These are phyloP conservation scores for Plectosphaerella plurivora DNA, from an alignment of 2,329 filamentous ascomycete genomes.

Conservation along the genomic window DNA sequence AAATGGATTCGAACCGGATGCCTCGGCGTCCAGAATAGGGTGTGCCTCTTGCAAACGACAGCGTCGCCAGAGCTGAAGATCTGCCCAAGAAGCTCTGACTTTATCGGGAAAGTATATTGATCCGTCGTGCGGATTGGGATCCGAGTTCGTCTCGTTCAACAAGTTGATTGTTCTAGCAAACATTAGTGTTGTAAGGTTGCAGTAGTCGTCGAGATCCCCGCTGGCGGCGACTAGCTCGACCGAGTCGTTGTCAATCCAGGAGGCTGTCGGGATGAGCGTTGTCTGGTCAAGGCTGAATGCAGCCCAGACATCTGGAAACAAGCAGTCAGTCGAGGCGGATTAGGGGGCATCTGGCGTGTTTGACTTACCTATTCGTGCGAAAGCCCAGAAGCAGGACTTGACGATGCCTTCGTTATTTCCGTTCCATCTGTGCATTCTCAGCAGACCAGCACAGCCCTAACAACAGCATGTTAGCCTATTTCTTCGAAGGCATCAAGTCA, in stretches of 20 bases:
- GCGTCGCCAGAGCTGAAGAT: not conserved
- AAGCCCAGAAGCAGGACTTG: slow-evolving; percentile 10
- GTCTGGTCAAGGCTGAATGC: slow-evolving; percentile 7
- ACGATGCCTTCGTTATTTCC: slow-evolving; percentile 5
- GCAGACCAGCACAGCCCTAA: slow-evolving; percentile 8
- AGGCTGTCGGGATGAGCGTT: slow-evolving; percentile 7
- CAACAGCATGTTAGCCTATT: no score
- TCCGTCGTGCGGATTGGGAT: not conserved
- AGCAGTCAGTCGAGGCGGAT: not conserved
- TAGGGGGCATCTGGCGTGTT: not conserved
- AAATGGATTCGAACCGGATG: not conserved
- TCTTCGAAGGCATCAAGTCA: no score
- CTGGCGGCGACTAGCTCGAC: not conserved
- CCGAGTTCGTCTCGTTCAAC: not conserved
- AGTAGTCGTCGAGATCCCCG: slow-evolving; percentile 8
- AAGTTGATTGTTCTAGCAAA: slow-evolving; percentile 9
- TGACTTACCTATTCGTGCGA: slow-evolving; percentile 6
- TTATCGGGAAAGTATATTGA: not conserved
- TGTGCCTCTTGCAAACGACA: not conserved
- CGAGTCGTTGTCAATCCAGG: slow-evolving; percentile 9
- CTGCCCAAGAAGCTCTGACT: slow-evolving; percentile 1
- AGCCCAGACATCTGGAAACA: slow-evolving; percentile 7
- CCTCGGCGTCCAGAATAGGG: not conserved
- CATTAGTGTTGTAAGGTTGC: slow-evolving; percentile 7
- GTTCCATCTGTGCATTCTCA: slow-evolving; percentile 4